Evolutionary conservation across 2,329 filamentous ascomycete species (phyloP).

Genomic region (Aureobasidium sp.): DNA sequence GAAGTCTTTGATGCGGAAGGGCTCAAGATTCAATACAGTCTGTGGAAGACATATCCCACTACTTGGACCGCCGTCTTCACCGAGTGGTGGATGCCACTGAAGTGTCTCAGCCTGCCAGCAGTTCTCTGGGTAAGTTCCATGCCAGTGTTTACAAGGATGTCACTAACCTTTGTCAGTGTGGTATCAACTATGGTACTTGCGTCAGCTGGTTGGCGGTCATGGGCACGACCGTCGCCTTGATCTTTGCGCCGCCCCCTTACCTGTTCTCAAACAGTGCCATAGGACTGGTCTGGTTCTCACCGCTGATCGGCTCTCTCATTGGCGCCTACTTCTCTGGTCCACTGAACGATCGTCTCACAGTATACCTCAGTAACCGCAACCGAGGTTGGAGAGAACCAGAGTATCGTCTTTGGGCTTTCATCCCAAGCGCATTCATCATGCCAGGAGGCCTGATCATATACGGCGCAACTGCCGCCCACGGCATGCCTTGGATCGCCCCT

Average conservation of each 20-base stretch:
- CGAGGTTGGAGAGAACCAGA: slow-evolving; percentile 20
- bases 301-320: slow-evolving; percentile 16
- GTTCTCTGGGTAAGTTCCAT: slow-evolving; percentile 13
- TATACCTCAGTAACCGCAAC: slow-evolving; percentile 19
- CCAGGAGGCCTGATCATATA: slow-evolving; percentile 18
- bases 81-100: slow-evolving; percentile 14
- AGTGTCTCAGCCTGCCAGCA: slow-evolving; percentile 4
- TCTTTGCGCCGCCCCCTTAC: slow-evolving; percentile 11
- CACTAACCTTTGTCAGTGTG: slow-evolving; percentile 3
- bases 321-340: slow-evolving; percentile 15
- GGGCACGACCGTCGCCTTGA: slow-evolving; percentile 13
- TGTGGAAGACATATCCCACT: slow-evolving; percentile 10
- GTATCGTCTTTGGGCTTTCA: slow-evolving; percentile 17
- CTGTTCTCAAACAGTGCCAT: slow-evolving; percentile 10
- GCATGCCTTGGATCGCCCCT: slow-evolving; percentile 17
- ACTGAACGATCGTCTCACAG: slow-evolving; percentile 16
- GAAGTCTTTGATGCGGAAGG: slow-evolving; percentile 10
- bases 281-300: slow-evolving; percentile 9
- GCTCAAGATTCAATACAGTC: slow-evolving; percentile 10
- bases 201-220: slow-evolving; percentile 14
- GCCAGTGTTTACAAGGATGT: neutral
- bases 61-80: slow-evolving; percentile 5
- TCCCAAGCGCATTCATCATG: slow-evolving; percentile 15
- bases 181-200: slow-evolving; percentile 15
- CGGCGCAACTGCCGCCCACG: slow-evolving; percentile 15